These are phyloP conservation scores for Cryptosporidium sp. DNA, from an alignment of 169 alveolate species.

Conservation along the genomic window DNA sequence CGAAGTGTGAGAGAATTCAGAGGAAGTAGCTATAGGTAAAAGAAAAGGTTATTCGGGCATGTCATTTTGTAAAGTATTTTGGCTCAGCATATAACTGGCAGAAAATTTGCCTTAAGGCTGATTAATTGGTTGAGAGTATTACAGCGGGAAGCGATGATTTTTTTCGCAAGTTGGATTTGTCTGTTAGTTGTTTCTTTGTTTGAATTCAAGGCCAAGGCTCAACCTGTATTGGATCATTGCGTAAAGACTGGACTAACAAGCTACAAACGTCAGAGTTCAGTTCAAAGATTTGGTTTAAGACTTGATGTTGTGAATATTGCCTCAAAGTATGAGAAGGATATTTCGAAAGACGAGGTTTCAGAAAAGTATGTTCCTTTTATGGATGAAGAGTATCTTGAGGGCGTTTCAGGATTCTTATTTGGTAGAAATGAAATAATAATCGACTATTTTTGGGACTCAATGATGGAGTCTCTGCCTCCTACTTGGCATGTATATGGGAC, in stretches of 20 bases:
- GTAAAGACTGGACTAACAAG: background rate
- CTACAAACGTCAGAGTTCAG: background rate
- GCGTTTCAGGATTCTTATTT: background rate
- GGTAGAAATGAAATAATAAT: conserved; percentile 8
- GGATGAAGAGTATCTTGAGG: background rate
- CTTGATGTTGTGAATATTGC: background rate
- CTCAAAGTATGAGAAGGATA: background rate
- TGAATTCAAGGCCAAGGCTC: background rate
- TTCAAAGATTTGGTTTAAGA: background rate
- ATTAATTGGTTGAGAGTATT: background rate
- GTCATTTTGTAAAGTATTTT: background rate
- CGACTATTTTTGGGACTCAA: conserved; percentile 47
- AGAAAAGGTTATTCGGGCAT: background rate
- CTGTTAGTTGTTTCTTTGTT: background rate
- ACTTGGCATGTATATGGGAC: conserved; percentile 73
- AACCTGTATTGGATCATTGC: background rate
- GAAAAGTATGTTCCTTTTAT: background rate
- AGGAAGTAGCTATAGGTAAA: background rate
- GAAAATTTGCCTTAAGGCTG: background rate
- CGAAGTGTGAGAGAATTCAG: background rate
- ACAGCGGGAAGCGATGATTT: background rate
- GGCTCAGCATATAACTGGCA: background rate
- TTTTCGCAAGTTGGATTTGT: background rate
- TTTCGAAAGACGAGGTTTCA: background rate
- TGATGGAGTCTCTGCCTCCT: conserved; percentile 55